Evolutionary conservation across 2,329 filamentous ascomycete species (phyloP).

Genomic region (Fusarium piperis): DNA sequence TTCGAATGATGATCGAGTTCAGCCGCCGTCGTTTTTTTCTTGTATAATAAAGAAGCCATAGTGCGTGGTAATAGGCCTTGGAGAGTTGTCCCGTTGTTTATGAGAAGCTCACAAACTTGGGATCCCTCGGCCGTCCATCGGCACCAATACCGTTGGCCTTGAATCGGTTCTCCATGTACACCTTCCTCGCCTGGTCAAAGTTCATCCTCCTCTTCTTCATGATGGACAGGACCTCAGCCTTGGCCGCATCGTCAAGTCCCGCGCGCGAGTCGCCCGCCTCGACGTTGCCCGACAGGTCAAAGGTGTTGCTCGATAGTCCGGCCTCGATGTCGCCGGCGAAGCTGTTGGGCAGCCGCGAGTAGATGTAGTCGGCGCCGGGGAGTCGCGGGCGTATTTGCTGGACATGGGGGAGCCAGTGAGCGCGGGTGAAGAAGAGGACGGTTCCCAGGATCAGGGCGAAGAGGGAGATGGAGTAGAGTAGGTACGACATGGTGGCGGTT

Average conservation of each 20-base stretch:
- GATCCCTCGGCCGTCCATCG: conserved; percentile 88
- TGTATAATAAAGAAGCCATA: neutral
- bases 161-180: conserved; percentile 88
- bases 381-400: conserved; percentile 65
- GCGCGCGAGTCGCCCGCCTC: conserved; percentile 79
- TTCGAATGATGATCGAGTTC: neutral
- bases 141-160: conserved; percentile 86
- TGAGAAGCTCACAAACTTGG: conserved; percentile 92
- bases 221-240: conserved; percentile 84
- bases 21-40: neutral
- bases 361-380: conserved; percentile 70
- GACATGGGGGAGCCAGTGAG: conserved; percentile 77
- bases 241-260: conserved; percentile 82
- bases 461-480: conserved; percentile 82
- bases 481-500: conserved; percentile 71
- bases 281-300: conserved; percentile 85
- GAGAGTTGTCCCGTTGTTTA: conserved; percentile 32
- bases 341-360: conserved; percentile 78
- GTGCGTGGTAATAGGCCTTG: neutral
- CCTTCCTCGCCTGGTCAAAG: conserved; percentile 90
- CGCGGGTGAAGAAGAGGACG: conserved; percentile 81
- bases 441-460: conserved; percentile 77
- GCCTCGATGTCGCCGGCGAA: conserved; percentile 90
- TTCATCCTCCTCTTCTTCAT: conserved; percentile 86
- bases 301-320: conserved; percentile 83